Conservation (phyloP, 2,329 filamentous ascomycete species). For the Penicillium sp. region DNA sequence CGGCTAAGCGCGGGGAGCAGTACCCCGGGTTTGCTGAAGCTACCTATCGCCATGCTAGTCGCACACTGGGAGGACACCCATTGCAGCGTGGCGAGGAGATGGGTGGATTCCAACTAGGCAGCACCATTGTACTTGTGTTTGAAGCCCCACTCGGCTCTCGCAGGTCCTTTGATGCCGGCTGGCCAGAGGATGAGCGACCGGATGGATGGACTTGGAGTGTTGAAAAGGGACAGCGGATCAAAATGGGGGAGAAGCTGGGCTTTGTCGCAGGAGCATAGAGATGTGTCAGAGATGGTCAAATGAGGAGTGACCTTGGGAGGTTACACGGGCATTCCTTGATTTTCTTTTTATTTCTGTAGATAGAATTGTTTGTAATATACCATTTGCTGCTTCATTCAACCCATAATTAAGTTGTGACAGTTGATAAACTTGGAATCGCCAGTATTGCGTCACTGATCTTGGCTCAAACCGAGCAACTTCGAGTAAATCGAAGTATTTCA, state of each 20-base stretch:
- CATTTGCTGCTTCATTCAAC: neutral
- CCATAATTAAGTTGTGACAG: no score
- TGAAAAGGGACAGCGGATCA: constrained; percentile 78
- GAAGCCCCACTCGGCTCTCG: constrained; percentile 70
- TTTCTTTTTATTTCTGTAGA: constrained; percentile 1
- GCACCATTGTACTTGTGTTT: constrained; percentile 91
- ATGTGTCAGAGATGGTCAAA: neutral
- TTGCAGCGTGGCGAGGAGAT: constrained; percentile 88
- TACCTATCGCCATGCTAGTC: constrained; percentile 72
- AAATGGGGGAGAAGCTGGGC: constrained; percentile 82
- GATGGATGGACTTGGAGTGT: constrained; percentile 81
- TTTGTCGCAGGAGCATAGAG: constrained; percentile 48
- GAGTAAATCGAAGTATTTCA: no score
- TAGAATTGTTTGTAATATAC: constrained; percentile 9
- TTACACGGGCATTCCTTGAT: no score
- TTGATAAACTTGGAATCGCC: no score
- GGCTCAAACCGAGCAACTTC: no score
- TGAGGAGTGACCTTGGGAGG: neutral
- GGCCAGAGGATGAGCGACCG: constrained; percentile 52
- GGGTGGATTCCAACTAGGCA: constrained; percentile 94
- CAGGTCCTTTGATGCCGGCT: constrained; percentile 57
- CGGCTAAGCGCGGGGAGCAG: constrained; percentile 67
- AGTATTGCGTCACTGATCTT: no score
- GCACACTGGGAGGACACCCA: constrained; percentile 74
- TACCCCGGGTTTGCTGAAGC: constrained; percentile 93